phyloP scores from a whole-genome alignment of 2,329 filamentous ascomycete genomes.

The Fusarium annulatum region DNA sequence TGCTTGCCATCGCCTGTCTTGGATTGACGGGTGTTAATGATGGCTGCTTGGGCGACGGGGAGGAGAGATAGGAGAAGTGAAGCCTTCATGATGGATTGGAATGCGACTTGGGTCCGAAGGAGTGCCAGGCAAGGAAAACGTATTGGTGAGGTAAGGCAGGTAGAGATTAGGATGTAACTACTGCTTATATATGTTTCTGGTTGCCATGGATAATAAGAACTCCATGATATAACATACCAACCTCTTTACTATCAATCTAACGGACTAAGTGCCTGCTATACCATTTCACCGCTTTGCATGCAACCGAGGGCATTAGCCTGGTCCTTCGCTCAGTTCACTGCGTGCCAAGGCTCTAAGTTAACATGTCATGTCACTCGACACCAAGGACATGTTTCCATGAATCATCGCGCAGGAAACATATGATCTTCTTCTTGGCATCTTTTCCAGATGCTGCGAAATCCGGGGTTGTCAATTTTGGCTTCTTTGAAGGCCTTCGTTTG shows the following conservation, averaged over 20 bases:
- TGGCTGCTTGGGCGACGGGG: slow-evolving; percentile 29
- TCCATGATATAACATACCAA: neutral
- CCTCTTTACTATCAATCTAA: accelerated
- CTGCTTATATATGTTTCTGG: neutral
- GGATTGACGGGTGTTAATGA: slow-evolving; percentile 30
- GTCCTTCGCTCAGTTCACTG: neutral
- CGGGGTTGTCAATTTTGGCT: neutral
- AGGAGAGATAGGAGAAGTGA: slow-evolving; percentile 36
- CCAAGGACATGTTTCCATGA: neutral
- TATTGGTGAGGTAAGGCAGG: accelerated
- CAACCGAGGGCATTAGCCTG: neutral
- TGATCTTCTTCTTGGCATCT: neutral
- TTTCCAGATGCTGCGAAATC: neutral
- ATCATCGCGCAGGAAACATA: neutral
- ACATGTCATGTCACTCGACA: neutral
- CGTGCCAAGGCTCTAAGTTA: neutral
- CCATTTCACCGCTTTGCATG: neutral
- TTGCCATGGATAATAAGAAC: no score
- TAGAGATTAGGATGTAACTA: accelerated
- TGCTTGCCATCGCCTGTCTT: slow-evolving; percentile 41
- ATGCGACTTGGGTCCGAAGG: accelerated
- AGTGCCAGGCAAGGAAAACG: neutral
- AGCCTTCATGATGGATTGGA: slow-evolving; percentile 35
- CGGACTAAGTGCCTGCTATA: accelerated
- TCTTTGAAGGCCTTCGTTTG: neutral